Percentiles rank a stretch among this genome's conserved stretches.
Evolutionary conservation across 1,284 basidiomycete genomes (phyloP).

Genomic region (Ceratobasidium sp.): DNA sequence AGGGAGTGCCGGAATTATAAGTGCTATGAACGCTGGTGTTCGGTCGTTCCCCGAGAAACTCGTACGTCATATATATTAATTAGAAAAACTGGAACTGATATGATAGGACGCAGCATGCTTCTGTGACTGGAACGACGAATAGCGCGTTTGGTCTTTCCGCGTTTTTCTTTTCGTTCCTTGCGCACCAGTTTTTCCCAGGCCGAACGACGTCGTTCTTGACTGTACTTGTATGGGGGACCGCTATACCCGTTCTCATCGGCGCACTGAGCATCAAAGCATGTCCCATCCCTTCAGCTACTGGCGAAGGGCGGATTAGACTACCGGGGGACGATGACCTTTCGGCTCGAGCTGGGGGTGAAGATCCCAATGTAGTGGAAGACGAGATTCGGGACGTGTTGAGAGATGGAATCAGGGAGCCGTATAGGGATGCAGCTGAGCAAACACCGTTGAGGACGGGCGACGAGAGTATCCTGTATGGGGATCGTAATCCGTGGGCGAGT

Average conservation of each 20-base stretch:
- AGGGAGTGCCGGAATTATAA: slow-evolving; percentile 53
- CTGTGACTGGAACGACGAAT: slow-evolving; percentile 79
- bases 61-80: slow-evolving; percentile 33
- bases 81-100: neutral
- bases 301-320: slow-evolving; percentile 21
- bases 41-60: slow-evolving; percentile 57
- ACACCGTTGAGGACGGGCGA: slow-evolving; percentile 28
- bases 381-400: neutral
- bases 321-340: slow-evolving; percentile 15
- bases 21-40: slow-evolving; percentile 59
- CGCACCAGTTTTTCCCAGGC: slow-evolving; percentile 75
- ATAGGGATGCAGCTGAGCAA: slow-evolving; percentile 3
- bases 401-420: neutral
- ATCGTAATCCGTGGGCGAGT: slow-evolving; percentile 43
- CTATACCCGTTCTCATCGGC: slow-evolving; percentile 76
- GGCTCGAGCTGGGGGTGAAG: slow-evolving; percentile 8
- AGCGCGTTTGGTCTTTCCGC: slow-evolving; percentile 89
- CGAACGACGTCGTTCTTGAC: slow-evolving; percentile 78
- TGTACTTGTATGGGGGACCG: slow-evolving; percentile 76
- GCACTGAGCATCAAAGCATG: slow-evolving; percentile 69
- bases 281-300: neutral
- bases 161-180: slow-evolving; percentile 80
- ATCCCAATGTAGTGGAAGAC: neutral
- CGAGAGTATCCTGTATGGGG: slow-evolving; percentile 35
- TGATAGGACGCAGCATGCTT: slow-evolving; percentile 68